These are phyloP conservation scores for Phytophthora idaei DNA, from an alignment of 352 stramenopile genomes.

Conservation along the genomic window DNA sequence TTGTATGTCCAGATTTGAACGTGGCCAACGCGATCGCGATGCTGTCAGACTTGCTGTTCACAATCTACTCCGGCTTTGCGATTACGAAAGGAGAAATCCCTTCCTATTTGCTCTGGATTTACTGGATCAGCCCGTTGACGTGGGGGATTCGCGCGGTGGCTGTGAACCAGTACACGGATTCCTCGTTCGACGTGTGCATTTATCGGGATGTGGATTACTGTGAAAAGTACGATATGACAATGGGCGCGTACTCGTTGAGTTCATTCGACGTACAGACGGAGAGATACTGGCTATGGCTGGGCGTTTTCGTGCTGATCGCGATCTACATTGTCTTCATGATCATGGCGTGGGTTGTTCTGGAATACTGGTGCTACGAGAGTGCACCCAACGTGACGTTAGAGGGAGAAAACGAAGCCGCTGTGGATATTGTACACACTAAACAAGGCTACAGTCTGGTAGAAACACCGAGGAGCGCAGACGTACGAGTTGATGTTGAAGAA, in stretches of 20 bases:
- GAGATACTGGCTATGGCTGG: slow-evolving; percentile 54
- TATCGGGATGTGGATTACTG: slow-evolving; percentile 61
- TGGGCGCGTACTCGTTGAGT: slow-evolving; percentile 51
- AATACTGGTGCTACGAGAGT: slow-evolving; percentile 49
- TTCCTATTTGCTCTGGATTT: slow-evolving; percentile 66
- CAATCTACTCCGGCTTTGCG: slow-evolving; percentile 69
- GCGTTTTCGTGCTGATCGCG: slow-evolving; percentile 44
- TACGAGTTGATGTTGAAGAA: neutral
- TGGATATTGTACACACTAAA: neutral
- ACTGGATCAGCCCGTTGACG: slow-evolving; percentile 74
- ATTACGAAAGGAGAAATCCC: slow-evolving; percentile 63
- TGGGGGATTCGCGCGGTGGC: slow-evolving; percentile 63
- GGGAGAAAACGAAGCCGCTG: neutral
- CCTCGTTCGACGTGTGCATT: slow-evolving; percentile 40
- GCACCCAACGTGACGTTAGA: slow-evolving; percentile 2
- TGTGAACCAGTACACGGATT: slow-evolving; percentile 62
- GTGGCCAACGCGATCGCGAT: slow-evolving; percentile 55
- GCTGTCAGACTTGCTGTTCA: slow-evolving; percentile 63
- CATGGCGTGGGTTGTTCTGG: slow-evolving; percentile 41
- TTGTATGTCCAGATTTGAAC: slow-evolving; percentile 43
- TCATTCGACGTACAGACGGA: slow-evolving; percentile 55
- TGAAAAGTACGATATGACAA: slow-evolving; percentile 25
- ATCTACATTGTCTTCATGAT: slow-evolving; percentile 3
- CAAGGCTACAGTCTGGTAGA: neutral
- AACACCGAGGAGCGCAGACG: slow-evolving; percentile 1